Evolutionary conservation across 805 yeast species (phyloP).

Genomic region (Yarrowia divulgata): DNA sequence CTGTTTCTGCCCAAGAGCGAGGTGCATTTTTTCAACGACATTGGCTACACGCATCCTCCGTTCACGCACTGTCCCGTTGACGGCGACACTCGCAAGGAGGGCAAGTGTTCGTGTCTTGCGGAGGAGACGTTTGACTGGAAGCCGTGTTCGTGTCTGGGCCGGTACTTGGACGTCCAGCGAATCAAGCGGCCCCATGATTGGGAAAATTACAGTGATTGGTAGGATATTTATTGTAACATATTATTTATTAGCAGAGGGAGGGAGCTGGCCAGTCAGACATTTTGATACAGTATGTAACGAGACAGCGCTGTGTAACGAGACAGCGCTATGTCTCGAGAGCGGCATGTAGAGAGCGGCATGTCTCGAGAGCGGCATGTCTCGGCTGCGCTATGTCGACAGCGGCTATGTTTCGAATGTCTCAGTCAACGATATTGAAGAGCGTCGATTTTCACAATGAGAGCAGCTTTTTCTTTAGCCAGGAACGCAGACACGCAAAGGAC

Average conservation of each 20-base stretch:
- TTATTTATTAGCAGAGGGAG: conserved; percentile 1
- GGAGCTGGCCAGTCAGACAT: too few relatives aligned
- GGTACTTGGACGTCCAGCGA: conserved; percentile 36
- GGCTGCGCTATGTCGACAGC: too few relatives aligned
- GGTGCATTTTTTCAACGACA: conserved; percentile 71
- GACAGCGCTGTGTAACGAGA: too few relatives aligned
- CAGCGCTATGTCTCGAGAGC: too few relatives aligned
- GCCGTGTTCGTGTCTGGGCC: conserved; percentile 48
- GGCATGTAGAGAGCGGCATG: too few relatives aligned
- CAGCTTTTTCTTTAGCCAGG: too few relatives aligned
- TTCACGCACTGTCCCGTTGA: conserved; percentile 73
- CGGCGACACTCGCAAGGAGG: conserved; percentile 48
- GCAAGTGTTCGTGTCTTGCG: conserved; percentile 63
- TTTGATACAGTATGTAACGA: too few relatives aligned
- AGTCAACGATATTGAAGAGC: too few relatives aligned
- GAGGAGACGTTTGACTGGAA: conserved; percentile 48
- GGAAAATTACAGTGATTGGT: conserved; percentile 32
- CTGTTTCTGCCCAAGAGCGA: conserved; percentile 61
- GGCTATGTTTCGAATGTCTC: too few relatives aligned
- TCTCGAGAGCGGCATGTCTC: too few relatives aligned
- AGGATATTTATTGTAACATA: conserved; percentile 34
- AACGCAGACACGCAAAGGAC: too few relatives aligned
- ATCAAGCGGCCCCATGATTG: conserved; percentile 30
- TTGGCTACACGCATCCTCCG: conserved; percentile 71
- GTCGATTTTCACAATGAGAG: too few relatives aligned